These are phyloP conservation scores for Kodamaea sagamina DNA, from an alignment of 805 yeast species.

Conservation along the genomic window DNA sequence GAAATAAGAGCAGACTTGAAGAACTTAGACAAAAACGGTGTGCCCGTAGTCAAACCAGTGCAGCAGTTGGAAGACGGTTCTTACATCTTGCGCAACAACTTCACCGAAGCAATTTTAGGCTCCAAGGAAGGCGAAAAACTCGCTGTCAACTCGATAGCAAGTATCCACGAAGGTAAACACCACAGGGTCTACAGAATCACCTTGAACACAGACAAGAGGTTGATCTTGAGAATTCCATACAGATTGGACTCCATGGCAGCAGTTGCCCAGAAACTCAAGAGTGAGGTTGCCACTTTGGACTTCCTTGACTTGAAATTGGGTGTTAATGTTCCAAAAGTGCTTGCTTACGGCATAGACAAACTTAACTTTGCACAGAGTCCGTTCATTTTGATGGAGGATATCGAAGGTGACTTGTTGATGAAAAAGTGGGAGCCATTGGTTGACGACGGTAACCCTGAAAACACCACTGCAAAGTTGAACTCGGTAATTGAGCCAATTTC, in stretches of 20 bases:
- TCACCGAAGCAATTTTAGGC: conserved; percentile 46
- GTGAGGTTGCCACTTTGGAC: conserved; percentile 94
- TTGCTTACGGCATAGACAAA: conserved; percentile 61
- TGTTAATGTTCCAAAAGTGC: conserved; percentile 70
- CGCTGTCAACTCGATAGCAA: conserved; percentile 68
- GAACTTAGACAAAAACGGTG: conserved; percentile 26
- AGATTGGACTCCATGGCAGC: conserved; percentile 65
- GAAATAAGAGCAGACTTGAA: conserved; percentile 31
- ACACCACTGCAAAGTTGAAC: conserved; percentile 51
- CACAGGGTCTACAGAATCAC: conserved; percentile 80
- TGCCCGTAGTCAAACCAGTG: conserved; percentile 21
- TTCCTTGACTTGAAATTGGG: conserved; percentile 67
- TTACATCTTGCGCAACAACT: conserved; percentile 51
- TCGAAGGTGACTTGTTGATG: conserved; percentile 83
- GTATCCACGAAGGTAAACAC: conserved; percentile 93
- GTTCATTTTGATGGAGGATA: conserved; percentile 76
- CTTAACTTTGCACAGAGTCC: conserved; percentile 71
- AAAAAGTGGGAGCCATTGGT: conserved; percentile 85
- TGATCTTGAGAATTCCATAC: conserved; percentile 85
- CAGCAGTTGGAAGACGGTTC: conserved; percentile 45
- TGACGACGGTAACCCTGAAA: conserved; percentile 47
- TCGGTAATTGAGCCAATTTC: conserved; percentile 72
- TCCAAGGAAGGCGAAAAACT: conserved; percentile 42
- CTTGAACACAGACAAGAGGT: conserved; percentile 59
- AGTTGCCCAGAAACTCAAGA: conserved; percentile 67